These are phyloP conservation scores for Aspergillus cejpii DNA, from an alignment of 2,329 filamentous ascomycete species.

Conservation along the genomic window DNA sequence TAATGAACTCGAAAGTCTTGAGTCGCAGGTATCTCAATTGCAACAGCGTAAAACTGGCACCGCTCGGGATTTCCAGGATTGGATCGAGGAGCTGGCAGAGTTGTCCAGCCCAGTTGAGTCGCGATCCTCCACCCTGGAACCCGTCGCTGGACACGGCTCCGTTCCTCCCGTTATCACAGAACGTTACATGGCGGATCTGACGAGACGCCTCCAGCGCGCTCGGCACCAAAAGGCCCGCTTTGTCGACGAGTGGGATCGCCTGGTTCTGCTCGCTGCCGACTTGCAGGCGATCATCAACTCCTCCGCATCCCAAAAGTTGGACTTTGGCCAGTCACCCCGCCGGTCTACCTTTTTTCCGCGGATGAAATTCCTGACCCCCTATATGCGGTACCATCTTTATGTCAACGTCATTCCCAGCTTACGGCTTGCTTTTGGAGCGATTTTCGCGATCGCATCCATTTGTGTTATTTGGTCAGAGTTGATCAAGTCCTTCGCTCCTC, in stretches of 20 bases:
- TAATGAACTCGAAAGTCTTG: slow-evolving; percentile 69
- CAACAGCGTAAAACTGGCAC: slow-evolving; percentile 73
- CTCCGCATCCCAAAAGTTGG: slow-evolving; percentile 68
- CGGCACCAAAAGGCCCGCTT: slow-evolving; percentile 78
- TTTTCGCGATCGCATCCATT: slow-evolving; percentile 68
- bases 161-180: slow-evolving; percentile 83
- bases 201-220: slow-evolving; percentile 71
- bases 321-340: slow-evolving; percentile 59
- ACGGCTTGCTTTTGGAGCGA: slow-evolving; percentile 56
- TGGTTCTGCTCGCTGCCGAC: slow-evolving; percentile 67
- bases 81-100: slow-evolving; percentile 92
- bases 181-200: slow-evolving; percentile 85
- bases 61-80: slow-evolving; percentile 71
- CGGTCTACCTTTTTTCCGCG: slow-evolving; percentile 51
- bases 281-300: slow-evolving; percentile 81
- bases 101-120: slow-evolving; percentile 62
- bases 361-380: slow-evolving; percentile 64
- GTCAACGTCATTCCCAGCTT: slow-evolving; percentile 65
- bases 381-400: slow-evolving; percentile 71
- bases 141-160: slow-evolving; percentile 23
- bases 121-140: slow-evolving; percentile 37
- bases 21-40: slow-evolving; percentile 72
- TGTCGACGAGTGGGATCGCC: slow-evolving; percentile 72
- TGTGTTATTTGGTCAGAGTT: slow-evolving; percentile 92
- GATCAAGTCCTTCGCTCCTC: slow-evolving; percentile 71